Base-by-base conservation (phyloP, 176 grass and related monocot species). In the Oryza brachyantha region DNA sequence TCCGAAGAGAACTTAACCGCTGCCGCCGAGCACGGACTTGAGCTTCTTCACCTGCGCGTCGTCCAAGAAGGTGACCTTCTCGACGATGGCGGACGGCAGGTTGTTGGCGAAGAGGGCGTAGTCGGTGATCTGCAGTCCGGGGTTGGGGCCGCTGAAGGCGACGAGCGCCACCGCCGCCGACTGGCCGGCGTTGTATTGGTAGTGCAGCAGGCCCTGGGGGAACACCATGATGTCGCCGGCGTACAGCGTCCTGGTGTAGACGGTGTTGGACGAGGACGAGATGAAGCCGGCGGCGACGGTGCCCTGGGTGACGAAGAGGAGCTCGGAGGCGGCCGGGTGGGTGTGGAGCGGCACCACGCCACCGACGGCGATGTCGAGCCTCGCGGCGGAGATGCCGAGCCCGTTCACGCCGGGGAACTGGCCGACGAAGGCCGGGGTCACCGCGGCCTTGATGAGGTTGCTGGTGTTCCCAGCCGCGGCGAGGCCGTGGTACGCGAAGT, bases 381-480 rank as follows among this genome's bases (percentile, higher is more conserved):
- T 78, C 10, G 90, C 87, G 2, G 82, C 93, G 5, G 93, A 96
- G 71, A 96, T 90, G 64, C 90, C 93, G 3, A 96, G 89, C 21
- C 90, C 93, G 81, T 96, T 96, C 5, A 91, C 85, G 74, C 84
- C 90, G 0, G 93, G 89, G 77, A 96, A 92, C 78, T 92, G 84
- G 29, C 55, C 79, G 0, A 96, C 93, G 83, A 96, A 96, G 16
- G 89, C 93, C 22, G 89, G 84, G 0, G 87, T 88, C 60, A 96
- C 81, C 13, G 89, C 87, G 0, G 84, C 89, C 76, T 83, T 81
- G 72, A 96, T 88, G 73, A 88, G 42, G 70, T 77, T 70, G 8
- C 57, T 79, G 70, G 82, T 90, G 37, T 92, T 90, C n/a, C 93
- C 84, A 0, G 75, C 28, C 1, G 61, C 5, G 3, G 75, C 89